A percentile compares a stretch with the other conserved stretches of the same genome.
Conservation (phyloP, 2,329 filamentous ascomycete genomes). For the Alternaria brassicae region DNA sequence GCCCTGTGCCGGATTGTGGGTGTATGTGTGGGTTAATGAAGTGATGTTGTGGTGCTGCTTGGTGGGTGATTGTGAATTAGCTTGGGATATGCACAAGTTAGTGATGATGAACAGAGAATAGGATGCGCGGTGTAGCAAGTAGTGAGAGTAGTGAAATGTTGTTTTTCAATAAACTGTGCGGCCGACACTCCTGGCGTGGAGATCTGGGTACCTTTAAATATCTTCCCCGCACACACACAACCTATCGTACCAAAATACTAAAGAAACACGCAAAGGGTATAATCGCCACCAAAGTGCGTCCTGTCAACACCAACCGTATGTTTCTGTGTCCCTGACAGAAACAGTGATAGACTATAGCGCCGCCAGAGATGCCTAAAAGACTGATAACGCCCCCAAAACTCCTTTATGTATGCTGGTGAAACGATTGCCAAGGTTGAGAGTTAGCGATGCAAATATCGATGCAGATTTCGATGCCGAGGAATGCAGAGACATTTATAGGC, state of each 20-base stretch:
- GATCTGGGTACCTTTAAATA: neutral
- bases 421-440: neutral
- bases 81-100: neutral
- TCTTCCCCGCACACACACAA: neutral
- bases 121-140: neutral
- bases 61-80: neutral
- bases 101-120: neutral
- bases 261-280: conserved; percentile 29
- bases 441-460: too few relatives aligned
- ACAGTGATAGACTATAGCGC: conserved; percentile 16
- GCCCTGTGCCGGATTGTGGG: conserved; percentile 63
- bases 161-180: neutral
- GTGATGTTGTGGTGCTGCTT: conserved; percentile 14
- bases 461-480: neutral
- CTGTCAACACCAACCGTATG: conserved; percentile 12
- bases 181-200: neutral
- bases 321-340: conserved; percentile 1
- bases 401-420: conserved; percentile 22
- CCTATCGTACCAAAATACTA: neutral
- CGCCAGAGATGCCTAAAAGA: conserved; percentile 16
- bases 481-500: neutral
- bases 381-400: conserved; percentile 10
- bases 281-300: conserved; percentile 18
- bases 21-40: conserved; percentile 59
- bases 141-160: neutral